Base-by-base conservation (phyloP, 768 basidiomycete genomes). In the Trametes cingulata region DNA sequence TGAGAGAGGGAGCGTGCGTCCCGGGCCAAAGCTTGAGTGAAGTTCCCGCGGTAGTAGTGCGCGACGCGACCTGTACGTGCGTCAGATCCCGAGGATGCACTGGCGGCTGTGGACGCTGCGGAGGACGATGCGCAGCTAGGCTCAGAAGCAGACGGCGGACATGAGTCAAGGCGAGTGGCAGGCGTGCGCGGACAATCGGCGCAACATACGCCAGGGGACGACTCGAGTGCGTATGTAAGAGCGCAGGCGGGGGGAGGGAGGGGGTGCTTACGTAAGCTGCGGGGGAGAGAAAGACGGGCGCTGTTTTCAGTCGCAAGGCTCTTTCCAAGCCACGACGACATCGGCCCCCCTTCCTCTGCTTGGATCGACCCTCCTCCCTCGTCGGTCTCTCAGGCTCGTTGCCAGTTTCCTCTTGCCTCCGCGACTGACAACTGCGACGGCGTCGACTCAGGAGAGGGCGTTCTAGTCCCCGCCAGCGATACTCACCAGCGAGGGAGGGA, bases 401-500 rank as follows among this genome's bases (percentile, higher is more conserved):
- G 67, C 74, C 71, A 63, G 67, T 68, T 64, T 56, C 65, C 71
- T 64, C 65, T 68, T 71, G 71, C 69, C 66, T 66, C 69, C 70
- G 64, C 72, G 74, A 67, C 72, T 73, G 70, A 69, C 77, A 75
- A 78, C 77, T 75, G 70, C 73, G 75, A 75, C 77, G 73, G 71
- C 67, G 69, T 73, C 75, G 73, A 69, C 65, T 54, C 51, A 64
- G 67, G 74, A 71, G 72, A 72, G 72, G 65, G 67, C 60, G 64
- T 68, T 68, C 67, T 60, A 56, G 52, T 61, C 55, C 52, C 55
- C 62, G 56, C 60, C 65, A 66, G 63, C 63, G 67, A 66, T 64
- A 58, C 64, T 68, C 68, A 65, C 58, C 64, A 64, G 66, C 69
- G 65, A 64, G 60, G 66, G 67, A 68, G 67, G 68, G 64, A 57